phyloP scores from a whole-genome alignment of 495 filamentous ascomycete species.

The Hyaloscypha finlandica region DNA sequence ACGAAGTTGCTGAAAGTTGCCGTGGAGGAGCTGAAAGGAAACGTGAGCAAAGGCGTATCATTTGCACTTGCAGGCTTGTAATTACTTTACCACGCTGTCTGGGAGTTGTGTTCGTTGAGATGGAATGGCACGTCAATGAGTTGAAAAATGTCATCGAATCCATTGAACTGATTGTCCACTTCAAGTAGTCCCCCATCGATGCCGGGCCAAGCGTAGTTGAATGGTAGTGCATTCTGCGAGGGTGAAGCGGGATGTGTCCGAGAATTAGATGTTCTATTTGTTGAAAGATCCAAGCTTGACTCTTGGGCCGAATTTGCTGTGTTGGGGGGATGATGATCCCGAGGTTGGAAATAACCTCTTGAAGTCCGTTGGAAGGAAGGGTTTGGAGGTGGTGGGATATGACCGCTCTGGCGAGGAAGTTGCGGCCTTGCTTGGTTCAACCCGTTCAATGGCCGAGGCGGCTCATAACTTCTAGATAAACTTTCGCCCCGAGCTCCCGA shows the following conservation, averaged over 20 bases:
- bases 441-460: too few relatives aligned
- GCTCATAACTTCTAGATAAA: too few relatives aligned
- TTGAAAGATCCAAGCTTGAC: too few relatives aligned
- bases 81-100: background rate
- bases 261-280: too few relatives aligned
- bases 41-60: constrained; percentile 1
- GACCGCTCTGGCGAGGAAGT: background rate
- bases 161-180: background rate
- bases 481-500: too few relatives aligned
- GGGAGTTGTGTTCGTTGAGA: constrained; percentile 11
- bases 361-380: background rate
- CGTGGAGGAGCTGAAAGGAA: constrained; percentile 5
- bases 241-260: too few relatives aligned
- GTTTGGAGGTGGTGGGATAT: background rate
- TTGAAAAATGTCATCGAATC: constrained; percentile 22
- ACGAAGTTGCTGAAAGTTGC: constrained; percentile 4
- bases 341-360: background rate
- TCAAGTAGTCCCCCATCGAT: background rate
- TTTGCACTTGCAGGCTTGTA: background rate
- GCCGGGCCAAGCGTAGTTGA: background rate
- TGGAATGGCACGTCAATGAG: constrained; percentile 21
- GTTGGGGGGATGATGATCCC: too few relatives aligned
- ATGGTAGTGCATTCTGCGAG: too few relatives aligned
- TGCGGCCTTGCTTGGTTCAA: too few relatives aligned
- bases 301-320: too few relatives aligned